These are phyloP conservation scores for Coriaria nepalensis DNA, from an alignment of 306 rosid genomes.

Conservation along the genomic window DNA sequence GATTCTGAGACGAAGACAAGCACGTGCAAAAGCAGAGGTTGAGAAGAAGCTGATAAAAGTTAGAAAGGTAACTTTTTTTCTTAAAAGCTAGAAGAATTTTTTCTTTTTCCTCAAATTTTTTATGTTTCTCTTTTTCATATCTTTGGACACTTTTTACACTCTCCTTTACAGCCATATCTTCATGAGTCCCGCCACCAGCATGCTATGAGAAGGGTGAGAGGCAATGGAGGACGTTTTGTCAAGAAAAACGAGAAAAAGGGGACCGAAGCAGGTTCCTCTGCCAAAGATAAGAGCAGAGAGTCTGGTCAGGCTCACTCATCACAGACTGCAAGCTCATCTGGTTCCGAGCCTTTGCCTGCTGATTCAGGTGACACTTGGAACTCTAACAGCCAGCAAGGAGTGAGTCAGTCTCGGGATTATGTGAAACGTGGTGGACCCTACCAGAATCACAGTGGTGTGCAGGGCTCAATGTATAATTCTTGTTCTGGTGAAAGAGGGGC, in stretches of 20 bases:
- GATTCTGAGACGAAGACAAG: conserved; percentile 91
- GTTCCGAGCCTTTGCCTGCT: conserved; percentile 58
- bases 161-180: conserved; percentile 66
- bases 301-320: conserved; percentile 58
- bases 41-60: conserved; percentile 81
- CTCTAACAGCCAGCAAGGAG: conserved; percentile 41
- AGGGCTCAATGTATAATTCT: conserved; percentile 38
- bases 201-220: conserved; percentile 84
- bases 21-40: conserved; percentile 96
- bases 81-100: too few species aligned
- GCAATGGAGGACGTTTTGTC: conserved; percentile 91
- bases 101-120: too few species aligned
- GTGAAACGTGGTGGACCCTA: conserved; percentile 37
- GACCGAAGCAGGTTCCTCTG: conserved; percentile 24
- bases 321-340: conserved; percentile 69
- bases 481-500: conserved; percentile 51
- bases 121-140: not conserved
- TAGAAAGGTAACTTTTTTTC: conserved; percentile 50
- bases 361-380: conserved; percentile 72
- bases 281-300: conserved; percentile 37
- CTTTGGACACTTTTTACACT: not conserved
- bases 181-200: conserved; percentile 97
- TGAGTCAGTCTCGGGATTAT: conserved; percentile 31
- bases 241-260: conserved; percentile 45
- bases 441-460: conserved; percentile 34